These are phyloP conservation scores for Hevea brasiliensis DNA, from an alignment of 345 rosid species.

Conservation along the genomic window DNA sequence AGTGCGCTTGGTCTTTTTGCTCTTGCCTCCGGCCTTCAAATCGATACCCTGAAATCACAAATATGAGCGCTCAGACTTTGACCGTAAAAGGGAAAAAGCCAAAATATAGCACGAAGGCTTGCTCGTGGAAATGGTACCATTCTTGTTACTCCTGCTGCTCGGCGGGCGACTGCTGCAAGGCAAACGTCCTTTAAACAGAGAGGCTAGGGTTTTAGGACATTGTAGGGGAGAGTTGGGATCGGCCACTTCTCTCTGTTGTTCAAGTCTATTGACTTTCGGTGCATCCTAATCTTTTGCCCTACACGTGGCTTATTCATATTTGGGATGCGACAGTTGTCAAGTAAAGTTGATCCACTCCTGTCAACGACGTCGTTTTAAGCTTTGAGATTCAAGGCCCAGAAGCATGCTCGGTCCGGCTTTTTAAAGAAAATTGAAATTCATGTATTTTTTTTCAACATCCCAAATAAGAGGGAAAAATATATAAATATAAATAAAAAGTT, in stretches of 20 bases:
- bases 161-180: conserved; percentile 9
- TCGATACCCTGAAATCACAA: conserved; percentile 76
- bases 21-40: conserved; percentile 96
- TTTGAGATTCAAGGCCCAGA: neutral
- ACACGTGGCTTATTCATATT: neutral
- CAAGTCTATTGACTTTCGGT: neutral
- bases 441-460: too few species aligned
- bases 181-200: conserved; percentile 6
- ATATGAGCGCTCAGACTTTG: neutral
- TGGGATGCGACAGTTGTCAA: neutral
- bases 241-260: neutral
- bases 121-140: conserved; percentile 1
- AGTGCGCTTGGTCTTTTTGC: conserved; percentile 86
- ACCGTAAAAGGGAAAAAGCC: neutral
- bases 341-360: neutral
- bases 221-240: neutral
- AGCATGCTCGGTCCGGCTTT: neutral
- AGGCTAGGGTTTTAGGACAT: conserved; percentile 23
- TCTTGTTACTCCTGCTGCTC: conserved; percentile 1
- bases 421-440: too few species aligned
- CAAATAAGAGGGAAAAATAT: too few species aligned
- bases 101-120: neutral
- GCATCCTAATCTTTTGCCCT: neutral
- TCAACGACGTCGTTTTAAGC: neutral
- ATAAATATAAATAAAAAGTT: too few species aligned